These are phyloP conservation scores for Endothia cerciana DNA, from an alignment of 2,329 filamentous ascomycete species.

Conservation along the genomic window DNA sequence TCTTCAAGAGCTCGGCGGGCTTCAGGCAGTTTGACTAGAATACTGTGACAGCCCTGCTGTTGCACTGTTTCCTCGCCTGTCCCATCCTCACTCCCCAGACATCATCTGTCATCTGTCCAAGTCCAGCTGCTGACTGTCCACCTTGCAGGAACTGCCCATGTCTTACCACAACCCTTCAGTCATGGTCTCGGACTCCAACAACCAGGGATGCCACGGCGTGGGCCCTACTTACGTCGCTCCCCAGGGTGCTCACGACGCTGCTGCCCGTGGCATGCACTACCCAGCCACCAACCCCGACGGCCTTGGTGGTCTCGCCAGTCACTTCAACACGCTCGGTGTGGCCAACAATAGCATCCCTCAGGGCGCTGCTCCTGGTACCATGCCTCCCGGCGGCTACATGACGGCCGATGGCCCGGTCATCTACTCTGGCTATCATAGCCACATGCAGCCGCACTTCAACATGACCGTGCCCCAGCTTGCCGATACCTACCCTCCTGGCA, in stretches of 20 bases:
- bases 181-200: slow-evolving; percentile 34
- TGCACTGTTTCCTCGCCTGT: neutral
- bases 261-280: slow-evolving; percentile 34
- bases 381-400: slow-evolving; percentile 33
- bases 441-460: slow-evolving; percentile 25
- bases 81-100: neutral
- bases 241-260: slow-evolving; percentile 33
- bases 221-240: slow-evolving; percentile 32
- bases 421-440: slow-evolving; percentile 31
- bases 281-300: slow-evolving; percentile 31
- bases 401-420: slow-evolving; percentile 32
- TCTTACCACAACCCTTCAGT: slow-evolving; percentile 33
- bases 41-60: neutral
- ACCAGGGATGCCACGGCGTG: slow-evolving; percentile 31
- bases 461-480: slow-evolving; percentile 27
- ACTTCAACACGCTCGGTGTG: slow-evolving; percentile 30
- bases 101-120: neutral
- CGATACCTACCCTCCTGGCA: slow-evolving; percentile 36
- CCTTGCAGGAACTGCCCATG: slow-evolving; percentile 29
- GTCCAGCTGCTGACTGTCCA: slow-evolving; percentile 22
- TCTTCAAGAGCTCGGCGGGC: too few species aligned
- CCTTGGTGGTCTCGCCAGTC: slow-evolving; percentile 31
- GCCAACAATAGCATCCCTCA: slow-evolving; percentile 32
- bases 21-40: neutral
- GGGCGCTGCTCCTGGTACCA: slow-evolving; percentile 31